A percentile compares a stretch with the other conserved stretches of the same genome.
Conservation (phyloP, 352 stramenopile genomes). For the Heterotrichella gracilis region DNA sequence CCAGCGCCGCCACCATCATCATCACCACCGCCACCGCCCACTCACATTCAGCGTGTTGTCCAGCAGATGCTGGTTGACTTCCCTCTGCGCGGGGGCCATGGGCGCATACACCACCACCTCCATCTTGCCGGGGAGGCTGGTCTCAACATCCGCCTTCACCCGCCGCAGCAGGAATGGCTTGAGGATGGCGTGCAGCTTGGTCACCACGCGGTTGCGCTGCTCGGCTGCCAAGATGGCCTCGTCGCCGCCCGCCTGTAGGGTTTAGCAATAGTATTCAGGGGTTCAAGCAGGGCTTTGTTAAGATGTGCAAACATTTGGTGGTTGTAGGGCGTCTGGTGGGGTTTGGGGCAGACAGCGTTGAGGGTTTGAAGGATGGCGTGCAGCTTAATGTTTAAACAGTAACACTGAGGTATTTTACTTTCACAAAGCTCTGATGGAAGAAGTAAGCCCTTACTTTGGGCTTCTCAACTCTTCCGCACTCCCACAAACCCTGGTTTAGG, state of each 20-base stretch:
- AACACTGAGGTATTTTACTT: slow-evolving; percentile 14
- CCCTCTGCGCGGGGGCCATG: slow-evolving; percentile 32
- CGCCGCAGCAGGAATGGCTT: slow-evolving; percentile 83
- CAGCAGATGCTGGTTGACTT: slow-evolving; percentile 35
- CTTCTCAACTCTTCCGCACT: too few species aligned
- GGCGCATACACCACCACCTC: slow-evolving; percentile 98
- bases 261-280: slow-evolving; percentile 48
- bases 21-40: not conserved
- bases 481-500: too few species aligned
- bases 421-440: not conserved
- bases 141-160: slow-evolving; percentile 82
- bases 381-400: too few species aligned
- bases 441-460: too few species aligned
- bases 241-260: too few species aligned
- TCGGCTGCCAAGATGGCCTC: slow-evolving; percentile 35
- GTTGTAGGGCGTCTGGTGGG: not conserved
- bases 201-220: slow-evolving; percentile 49
- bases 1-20: not conserved
- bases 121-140: slow-evolving; percentile 69
- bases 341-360: too few species aligned
- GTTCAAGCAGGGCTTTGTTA: slow-evolving; percentile 23
- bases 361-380: too few species aligned
- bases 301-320: slow-evolving; percentile 25
- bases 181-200: slow-evolving; percentile 33
- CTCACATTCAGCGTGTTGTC: not conserved